Conservation (phyloP, 495 filamentous ascomycete species). For the Patellaria atrata region DNA sequence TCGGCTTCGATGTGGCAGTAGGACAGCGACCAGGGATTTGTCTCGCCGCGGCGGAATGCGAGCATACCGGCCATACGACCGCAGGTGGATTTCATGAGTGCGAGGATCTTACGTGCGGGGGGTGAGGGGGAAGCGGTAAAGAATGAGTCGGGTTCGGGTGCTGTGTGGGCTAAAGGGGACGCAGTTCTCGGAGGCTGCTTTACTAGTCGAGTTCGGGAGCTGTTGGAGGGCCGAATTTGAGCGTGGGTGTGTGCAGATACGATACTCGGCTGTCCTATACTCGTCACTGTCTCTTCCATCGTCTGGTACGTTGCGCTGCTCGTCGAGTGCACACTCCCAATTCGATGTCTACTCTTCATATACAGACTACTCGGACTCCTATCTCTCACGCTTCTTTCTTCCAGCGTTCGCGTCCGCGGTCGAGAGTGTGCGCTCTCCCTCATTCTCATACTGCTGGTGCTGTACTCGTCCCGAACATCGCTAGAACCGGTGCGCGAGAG, state of each 20-base stretch:
- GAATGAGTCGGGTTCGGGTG: conserved; percentile 22
- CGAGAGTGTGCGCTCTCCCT: conserved; percentile 17
- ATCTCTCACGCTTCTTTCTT: conserved; percentile 23
- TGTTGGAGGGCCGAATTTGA: conserved; percentile 11
- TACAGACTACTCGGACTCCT: conserved; percentile 21
- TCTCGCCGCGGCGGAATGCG: conserved; percentile 44
- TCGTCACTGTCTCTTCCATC: conserved; percentile 19
- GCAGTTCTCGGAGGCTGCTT: conserved; percentile 16
- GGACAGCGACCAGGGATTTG: conserved; percentile 42
- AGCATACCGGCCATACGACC: conserved; percentile 57
- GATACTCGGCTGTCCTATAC: conserved; percentile 18
- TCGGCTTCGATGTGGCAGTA: conserved; percentile 55
- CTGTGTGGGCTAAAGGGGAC: conserved; percentile 14
- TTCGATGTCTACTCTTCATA: conserved; percentile 23
- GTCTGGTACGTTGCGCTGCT: conserved; percentile 16
- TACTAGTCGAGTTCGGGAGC: conserved; percentile 12
- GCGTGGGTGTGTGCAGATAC: conserved; percentile 15
- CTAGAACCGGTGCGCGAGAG: conserved; percentile 16
- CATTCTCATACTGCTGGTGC: conserved; percentile 7
- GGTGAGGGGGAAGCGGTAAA: conserved; percentile 39
- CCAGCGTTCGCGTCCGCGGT: conserved; percentile 29
- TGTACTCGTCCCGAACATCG: conserved; percentile 13
- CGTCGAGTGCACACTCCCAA: conserved; percentile 27
- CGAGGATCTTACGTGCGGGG: conserved; percentile 47
- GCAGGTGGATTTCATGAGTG: conserved; percentile 52